Evolutionary conservation across 192 early-diverging fungal species (phyloP).

Genomic region (Haplosporangium gracile): DNA sequence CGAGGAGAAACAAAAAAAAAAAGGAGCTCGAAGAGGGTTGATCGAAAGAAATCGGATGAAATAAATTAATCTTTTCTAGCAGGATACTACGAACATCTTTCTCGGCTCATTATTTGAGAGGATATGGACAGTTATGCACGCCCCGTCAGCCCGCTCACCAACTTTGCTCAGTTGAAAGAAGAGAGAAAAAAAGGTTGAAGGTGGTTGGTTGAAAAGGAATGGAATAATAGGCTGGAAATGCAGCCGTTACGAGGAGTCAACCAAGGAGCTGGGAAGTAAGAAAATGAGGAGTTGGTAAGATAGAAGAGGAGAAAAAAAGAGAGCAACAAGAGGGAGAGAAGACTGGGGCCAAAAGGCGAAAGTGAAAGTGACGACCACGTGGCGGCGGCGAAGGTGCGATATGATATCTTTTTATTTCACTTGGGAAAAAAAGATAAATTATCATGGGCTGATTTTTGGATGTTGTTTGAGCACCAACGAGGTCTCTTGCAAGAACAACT

Average conservation of each 20-base stretch:
- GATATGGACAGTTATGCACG: too few species aligned
- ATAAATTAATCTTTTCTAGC: too few species aligned
- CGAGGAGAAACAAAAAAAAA: too few species aligned
- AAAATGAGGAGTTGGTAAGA: neutral
- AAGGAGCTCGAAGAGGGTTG: too few species aligned
- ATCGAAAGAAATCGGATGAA: too few species aligned
- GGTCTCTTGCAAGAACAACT: neutral
- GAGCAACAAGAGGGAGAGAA: neutral
- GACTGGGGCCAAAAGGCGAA: neutral
- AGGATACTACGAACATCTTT: too few species aligned
- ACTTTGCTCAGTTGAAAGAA: too few species aligned
- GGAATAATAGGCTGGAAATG: neutral
- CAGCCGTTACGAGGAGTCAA: neutral
- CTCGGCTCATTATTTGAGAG: too few species aligned
- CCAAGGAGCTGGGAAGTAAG: neutral
- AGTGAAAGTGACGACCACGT: slow-evolving; percentile 1
- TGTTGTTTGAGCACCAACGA: neutral
- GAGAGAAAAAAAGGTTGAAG: too few species aligned
- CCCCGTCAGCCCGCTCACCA: too few species aligned
- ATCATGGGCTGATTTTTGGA: neutral
- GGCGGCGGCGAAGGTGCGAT: slow-evolving; percentile 1
- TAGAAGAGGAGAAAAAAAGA: neutral
- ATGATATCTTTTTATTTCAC: neutral
- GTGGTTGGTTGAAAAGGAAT: too few species aligned
- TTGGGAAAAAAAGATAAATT: too few species aligned